phyloP scores from a whole-genome alignment of 768 basidiomycete species.

The Tylopilus balloui region DNA sequence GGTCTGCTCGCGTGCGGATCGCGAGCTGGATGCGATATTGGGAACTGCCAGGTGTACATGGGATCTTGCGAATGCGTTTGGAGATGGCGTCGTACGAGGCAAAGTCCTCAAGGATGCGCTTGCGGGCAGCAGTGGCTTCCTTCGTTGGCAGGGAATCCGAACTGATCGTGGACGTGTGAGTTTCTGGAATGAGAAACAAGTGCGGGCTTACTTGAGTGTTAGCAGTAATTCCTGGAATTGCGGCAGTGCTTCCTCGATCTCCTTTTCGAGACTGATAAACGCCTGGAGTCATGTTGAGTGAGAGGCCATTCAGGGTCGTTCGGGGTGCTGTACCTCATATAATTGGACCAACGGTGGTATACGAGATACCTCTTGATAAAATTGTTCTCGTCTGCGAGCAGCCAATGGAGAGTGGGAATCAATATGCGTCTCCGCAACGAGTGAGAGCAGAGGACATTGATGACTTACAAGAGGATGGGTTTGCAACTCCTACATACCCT shows the following conservation, averaged over 20 bases:
- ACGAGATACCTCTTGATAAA: slow-evolving; percentile 55
- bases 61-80: slow-evolving; percentile 76
- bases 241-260: slow-evolving; percentile 85
- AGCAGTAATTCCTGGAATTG: slow-evolving; percentile 84
- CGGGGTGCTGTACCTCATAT: slow-evolving; percentile 53
- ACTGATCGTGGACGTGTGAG: slow-evolving; percentile 11
- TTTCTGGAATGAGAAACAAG: slow-evolving; percentile 10
- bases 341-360: slow-evolving; percentile 63
- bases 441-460: slow-evolving; percentile 7
- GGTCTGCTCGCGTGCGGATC: slow-evolving; percentile 66
- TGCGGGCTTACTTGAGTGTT: slow-evolving; percentile 49
- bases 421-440: background rate
- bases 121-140: slow-evolving; percentile 68
- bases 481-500: slow-evolving; percentile 84
- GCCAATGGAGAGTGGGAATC: background rate
- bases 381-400: slow-evolving; percentile 66
- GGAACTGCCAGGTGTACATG: slow-evolving; percentile 61
- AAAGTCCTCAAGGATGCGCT: slow-evolving; percentile 80
- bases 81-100: slow-evolving; percentile 85
- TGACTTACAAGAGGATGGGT: slow-evolving; percentile 70
- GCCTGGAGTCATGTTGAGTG: slow-evolving; percentile 37
- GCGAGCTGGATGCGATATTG: slow-evolving; percentile 84
- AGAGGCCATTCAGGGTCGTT: background rate
- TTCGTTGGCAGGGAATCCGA: slow-evolving; percentile 53
- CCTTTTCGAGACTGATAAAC: slow-evolving; percentile 72